These are phyloP conservation scores for Phytopythium litorale DNA, from an alignment of 352 stramenopile species.

Conservation along the genomic window DNA sequence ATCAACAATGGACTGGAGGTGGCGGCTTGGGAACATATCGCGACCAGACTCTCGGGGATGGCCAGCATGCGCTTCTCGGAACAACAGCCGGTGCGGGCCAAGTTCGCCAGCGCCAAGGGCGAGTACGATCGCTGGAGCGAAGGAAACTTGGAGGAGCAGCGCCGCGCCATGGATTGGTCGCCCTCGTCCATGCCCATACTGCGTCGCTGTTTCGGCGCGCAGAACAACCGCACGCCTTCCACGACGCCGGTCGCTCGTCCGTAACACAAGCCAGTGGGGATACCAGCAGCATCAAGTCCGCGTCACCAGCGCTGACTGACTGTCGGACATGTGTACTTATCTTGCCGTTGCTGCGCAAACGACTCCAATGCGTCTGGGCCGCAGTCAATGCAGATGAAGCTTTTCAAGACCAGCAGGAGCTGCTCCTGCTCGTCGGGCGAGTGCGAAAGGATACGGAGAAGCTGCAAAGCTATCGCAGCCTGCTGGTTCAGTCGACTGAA, in stretches of 20 bases:
- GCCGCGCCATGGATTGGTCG: not conserved
- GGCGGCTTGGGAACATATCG: not conserved
- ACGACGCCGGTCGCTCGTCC: too few species aligned
- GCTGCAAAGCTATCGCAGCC: not conserved
- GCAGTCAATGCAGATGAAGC: not conserved
- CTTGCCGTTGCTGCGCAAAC: not conserved
- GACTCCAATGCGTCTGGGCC: not conserved
- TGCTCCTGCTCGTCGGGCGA: not conserved
- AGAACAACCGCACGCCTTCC: not conserved
- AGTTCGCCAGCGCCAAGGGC: constrained; percentile 3
- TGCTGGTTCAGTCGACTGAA: not conserved
- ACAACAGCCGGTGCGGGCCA: constrained; percentile 1
- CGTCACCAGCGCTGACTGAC: not conserved
- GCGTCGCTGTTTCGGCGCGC: not conserved
- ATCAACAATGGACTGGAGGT: not conserved
- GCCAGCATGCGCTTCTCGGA: not conserved
- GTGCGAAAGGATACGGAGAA: not conserved
- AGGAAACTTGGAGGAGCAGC: not conserved
- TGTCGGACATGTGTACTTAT: too few species aligned
- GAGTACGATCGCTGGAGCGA: constrained; percentile 1
- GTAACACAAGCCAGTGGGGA: not conserved
- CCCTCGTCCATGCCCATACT: constrained; percentile 2
- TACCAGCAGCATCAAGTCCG: not conserved
- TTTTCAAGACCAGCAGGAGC: not conserved
- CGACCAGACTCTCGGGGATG: not conserved